Conservation (phyloP, 305 asterid genomes). For the Euphrasia arctica region DNA sequence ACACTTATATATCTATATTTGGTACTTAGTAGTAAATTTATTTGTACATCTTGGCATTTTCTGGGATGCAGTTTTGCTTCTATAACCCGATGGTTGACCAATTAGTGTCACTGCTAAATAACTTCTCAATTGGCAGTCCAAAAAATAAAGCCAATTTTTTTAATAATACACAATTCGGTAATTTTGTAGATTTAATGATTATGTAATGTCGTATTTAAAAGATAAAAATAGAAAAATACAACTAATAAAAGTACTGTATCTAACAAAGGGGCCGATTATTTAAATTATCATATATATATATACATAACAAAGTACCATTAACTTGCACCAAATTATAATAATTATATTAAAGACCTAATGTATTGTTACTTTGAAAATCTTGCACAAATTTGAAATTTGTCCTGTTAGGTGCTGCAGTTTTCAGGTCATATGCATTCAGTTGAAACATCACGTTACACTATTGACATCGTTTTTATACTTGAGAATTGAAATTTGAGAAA, state of each 20-base stretch:
- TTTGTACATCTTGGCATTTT: slow-evolving; percentile 1
- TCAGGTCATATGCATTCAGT: no score
- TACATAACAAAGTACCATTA: not conserved
- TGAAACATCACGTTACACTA: no score
- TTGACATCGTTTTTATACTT: no score
- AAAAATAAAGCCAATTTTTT: not conserved
- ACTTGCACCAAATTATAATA: not conserved
- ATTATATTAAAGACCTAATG: not conserved
- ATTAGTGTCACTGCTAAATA: not conserved
- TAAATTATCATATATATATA: not conserved
- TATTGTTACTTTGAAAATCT: not conserved
- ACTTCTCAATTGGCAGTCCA: not conserved
- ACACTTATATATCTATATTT: not conserved
- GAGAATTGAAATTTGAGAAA: no score
- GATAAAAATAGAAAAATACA: not conserved
- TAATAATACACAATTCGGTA: not conserved
- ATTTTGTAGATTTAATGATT: not conserved
- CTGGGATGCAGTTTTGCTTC: slow-evolving; percentile 10
- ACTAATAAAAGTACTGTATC: slow-evolving; percentile 1
- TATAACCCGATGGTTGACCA: not conserved
- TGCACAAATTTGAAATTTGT: not conserved
- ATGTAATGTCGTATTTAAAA: not conserved
- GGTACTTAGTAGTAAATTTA: not conserved
- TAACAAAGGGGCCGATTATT: not conserved
- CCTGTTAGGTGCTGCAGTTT: not conserved